These are phyloP conservation scores for Phytophthora uliginosa DNA, from an alignment of 352 stramenopile genomes.

Conservation along the genomic window DNA sequence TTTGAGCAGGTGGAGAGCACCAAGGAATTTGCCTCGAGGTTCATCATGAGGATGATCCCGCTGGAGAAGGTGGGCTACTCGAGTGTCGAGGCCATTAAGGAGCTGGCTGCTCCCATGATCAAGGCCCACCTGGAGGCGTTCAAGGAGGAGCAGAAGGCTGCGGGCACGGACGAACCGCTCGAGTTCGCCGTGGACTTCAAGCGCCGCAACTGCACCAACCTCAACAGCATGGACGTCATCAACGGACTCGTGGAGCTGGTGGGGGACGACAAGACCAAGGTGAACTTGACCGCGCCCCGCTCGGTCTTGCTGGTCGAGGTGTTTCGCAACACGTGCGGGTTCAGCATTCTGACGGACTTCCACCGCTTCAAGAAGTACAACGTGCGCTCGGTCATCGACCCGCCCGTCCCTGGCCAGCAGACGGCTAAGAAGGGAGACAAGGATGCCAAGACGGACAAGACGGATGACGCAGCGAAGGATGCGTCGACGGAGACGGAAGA, in stretches of 20 bases:
- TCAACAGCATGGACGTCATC: slow-evolving; percentile 83
- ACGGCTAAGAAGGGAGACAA: slow-evolving; percentile 36
- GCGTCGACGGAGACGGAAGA: neutral
- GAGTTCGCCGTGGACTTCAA: slow-evolving; percentile 80
- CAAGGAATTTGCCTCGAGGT: slow-evolving; percentile 81
- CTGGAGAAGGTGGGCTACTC: slow-evolving; percentile 79
- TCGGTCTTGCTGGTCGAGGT: slow-evolving; percentile 79
- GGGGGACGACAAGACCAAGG: slow-evolving; percentile 65
- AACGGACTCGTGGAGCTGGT: slow-evolving; percentile 70
- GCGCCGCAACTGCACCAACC: slow-evolving; percentile 78
- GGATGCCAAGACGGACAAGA: slow-evolving; percentile 25
- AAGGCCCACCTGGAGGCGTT: slow-evolving; percentile 50
- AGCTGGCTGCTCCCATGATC: slow-evolving; percentile 66
- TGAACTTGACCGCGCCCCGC: slow-evolving; percentile 75
- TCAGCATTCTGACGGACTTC: slow-evolving; percentile 82
- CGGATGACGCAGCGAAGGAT: slow-evolving; percentile 15
- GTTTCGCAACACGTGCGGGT: slow-evolving; percentile 79
- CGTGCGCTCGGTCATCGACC: slow-evolving; percentile 78
- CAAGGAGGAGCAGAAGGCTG: slow-evolving; percentile 33
- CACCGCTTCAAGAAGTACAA: slow-evolving; percentile 85
- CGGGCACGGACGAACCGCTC: slow-evolving; percentile 34
- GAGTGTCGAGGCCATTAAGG: slow-evolving; percentile 68
- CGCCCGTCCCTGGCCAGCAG: slow-evolving; percentile 49
- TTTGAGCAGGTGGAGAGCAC: slow-evolving; percentile 69
- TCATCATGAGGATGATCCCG: slow-evolving; percentile 81